phyloP scores from a whole-genome alignment of 148 eudicot species.

The Cornus florida region DNA sequence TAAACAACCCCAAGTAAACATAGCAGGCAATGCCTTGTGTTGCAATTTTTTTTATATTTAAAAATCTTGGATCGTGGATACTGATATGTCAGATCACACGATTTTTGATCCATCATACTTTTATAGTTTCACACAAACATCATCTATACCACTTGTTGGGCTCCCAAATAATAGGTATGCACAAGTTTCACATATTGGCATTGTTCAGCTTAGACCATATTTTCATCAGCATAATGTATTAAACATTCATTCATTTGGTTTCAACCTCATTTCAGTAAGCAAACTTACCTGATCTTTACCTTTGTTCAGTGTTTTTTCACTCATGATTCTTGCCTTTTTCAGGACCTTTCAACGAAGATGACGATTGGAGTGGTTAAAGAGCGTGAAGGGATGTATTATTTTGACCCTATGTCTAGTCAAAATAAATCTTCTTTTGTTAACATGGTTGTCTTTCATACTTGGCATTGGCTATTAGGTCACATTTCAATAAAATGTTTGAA shows the following conservation, averaged over 20 bases:
- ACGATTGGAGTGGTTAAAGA: neutral
- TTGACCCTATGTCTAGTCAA: neutral
- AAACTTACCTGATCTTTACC: neutral
- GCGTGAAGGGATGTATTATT: neutral
- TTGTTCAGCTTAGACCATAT: neutral
- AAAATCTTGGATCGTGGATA: neutral
- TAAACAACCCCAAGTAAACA: neutral
- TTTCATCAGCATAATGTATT: neutral
- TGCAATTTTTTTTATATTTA: neutral
- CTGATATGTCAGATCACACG: neutral
- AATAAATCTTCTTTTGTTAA: neutral
- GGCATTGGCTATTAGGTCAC: neutral
- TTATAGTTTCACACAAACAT: neutral
- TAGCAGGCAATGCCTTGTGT: neutral
- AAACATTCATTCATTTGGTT: neutral
- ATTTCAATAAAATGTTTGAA: neutral
- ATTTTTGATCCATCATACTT: neutral
- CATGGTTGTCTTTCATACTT: neutral
- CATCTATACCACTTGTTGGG: neutral
- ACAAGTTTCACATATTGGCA: neutral
- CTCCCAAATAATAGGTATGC: neutral
- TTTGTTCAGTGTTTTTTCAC: neutral
- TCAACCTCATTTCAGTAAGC: neutral
- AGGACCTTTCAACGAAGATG: neutral
- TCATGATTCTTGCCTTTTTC: neutral